A percentile compares a stretch with the other conserved stretches of the same genome.
Conservation (phyloP, 177 flowering plant genomes). For the Tripterygium wilfordii region DNA sequence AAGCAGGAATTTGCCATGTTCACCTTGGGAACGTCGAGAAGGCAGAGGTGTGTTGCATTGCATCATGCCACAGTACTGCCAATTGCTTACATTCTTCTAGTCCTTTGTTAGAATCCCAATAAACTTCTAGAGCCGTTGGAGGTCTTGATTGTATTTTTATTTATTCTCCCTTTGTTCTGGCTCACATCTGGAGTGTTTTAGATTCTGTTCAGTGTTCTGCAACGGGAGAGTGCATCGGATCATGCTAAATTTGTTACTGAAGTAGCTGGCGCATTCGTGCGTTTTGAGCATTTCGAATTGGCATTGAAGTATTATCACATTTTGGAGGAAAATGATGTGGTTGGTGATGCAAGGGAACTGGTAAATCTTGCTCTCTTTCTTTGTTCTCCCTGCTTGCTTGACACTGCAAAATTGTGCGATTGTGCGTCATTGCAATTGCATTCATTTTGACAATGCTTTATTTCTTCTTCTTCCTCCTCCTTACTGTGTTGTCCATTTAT, state of each 20-base stretch:
- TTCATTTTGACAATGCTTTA: background rate
- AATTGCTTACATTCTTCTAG: background rate
- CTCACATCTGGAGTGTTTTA: slow-evolving; percentile 13
- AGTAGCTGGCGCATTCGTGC: slow-evolving; percentile 52
- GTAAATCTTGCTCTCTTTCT: background rate
- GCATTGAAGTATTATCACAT: slow-evolving; percentile 67
- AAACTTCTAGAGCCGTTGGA: too few species aligned
- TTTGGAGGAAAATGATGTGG: slow-evolving; percentile 32
- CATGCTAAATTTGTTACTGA: slow-evolving; percentile 32
- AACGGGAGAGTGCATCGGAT: slow-evolving; percentile 20
- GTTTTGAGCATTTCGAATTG: slow-evolving; percentile 33
- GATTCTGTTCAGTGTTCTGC: slow-evolving; percentile 37
- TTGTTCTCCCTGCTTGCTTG: too few species aligned
- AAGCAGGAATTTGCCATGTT: slow-evolving; percentile 71
- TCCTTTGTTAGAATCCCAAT: background rate
- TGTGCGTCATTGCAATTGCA: background rate
- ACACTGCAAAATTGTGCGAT: too few species aligned
- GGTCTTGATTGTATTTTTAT: too few species aligned
- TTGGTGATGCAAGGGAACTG: slow-evolving; percentile 33
- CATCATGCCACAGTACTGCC: background rate
- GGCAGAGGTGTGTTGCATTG: slow-evolving; percentile 62
- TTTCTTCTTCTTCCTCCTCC: background rate
- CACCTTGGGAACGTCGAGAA: slow-evolving; percentile 64
- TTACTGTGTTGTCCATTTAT: too few species aligned
- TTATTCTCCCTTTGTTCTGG: slow-evolving; percentile 1